A percentile compares a stretch with the other conserved stretches of the same genome.
phyloP scores from a whole-genome alignment of 2,329 filamentous ascomycete genomes.

The Knufia petricola region DNA sequence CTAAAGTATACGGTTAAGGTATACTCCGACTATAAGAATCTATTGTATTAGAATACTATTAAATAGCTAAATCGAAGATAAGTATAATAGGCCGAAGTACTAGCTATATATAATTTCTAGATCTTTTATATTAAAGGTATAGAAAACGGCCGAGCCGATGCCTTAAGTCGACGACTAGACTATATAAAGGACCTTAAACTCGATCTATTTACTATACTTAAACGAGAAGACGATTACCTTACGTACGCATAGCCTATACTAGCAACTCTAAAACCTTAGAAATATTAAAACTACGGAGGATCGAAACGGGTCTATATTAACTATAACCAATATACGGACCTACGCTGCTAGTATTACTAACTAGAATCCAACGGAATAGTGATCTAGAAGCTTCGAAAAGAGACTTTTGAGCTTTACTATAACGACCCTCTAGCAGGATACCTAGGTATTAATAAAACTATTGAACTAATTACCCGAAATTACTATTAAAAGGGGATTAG shows the following conservation, averaged over 20 bases:
- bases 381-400: too few relatives aligned
- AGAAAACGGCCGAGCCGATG: conserved; percentile 14
- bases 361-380: too few relatives aligned
- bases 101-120: conserved; percentile 13
- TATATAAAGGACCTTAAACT: conserved; percentile 12
- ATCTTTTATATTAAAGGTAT: conserved; percentile 13
- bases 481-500: conserved; percentile 9
- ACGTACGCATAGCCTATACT: conserved; percentile 5
- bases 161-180: conserved; percentile 11
- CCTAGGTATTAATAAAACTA: conserved; percentile 11
- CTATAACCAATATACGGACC: too few relatives aligned
- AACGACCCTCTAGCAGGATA: conserved; percentile 8
- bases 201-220: neutral
- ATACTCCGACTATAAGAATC: conserved; percentile 16
- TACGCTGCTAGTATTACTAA: too few relatives aligned
- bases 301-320: conserved; percentile 7
- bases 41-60: conserved; percentile 15
- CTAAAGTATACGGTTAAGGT: conserved; percentile 15
- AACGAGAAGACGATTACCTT: conserved; percentile 2
- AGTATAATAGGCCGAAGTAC: conserved; percentile 7
- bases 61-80: conserved; percentile 12
- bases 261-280: neutral
- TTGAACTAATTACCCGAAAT: conserved; percentile 11
- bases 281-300: neutral
- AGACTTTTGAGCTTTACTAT: too few relatives aligned